Base-by-base conservation (phyloP, 2,329 filamentous ascomycete genomes). In the Aspergillus sp. region DNA sequence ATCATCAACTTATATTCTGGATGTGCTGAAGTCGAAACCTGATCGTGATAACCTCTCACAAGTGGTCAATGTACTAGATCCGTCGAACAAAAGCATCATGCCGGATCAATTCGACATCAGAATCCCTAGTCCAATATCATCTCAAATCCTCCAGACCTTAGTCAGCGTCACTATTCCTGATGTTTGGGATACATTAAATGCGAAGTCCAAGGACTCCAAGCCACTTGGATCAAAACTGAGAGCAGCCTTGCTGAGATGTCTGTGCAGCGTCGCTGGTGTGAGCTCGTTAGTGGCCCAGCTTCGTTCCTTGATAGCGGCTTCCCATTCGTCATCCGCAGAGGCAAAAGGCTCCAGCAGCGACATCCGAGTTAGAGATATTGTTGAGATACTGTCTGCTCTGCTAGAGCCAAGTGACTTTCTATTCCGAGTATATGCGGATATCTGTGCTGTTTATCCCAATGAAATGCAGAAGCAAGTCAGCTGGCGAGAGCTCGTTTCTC, bases 211-310 rank as follows among this genome's bases (percentile, higher is more conserved):
- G 51, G 49, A 27, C 23, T 42, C 52, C 7, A 53, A 46, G 25
- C 15, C 49, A 13, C 43, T 15, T 37, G 48, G 20, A 57, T 49
- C 44, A 56, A 65, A 55, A 58, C 57, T 20, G 65, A 69, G 37
- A 41, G 65, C 79, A 2, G 69, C 61, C 5, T 50, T 97, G 13
- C 57, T 87, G 1, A 65, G 69, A 50, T 88, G 83, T 60, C 70
- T 98, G 4, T 77, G 77, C 48, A 95, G 83, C 60, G 74, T 93
- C 13, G 77, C 84, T 2, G 90, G 90, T 0, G 66, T 95, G 27
- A 91, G 89, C 52, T 85, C 87, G n/a, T 63, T 90, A 23, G 65
- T 90, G 7, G 76, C 83, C n/a, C 81, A 85, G 46, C 70, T 95
- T 25, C 82, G 80, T 50, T 74, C 78, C 17, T 70, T 88, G 15